A percentile compares a stretch with the other conserved stretches of the same genome.
Conservation (phyloP, 23 red algal genomes). For the Gracilariopsis chorda region DNA sequence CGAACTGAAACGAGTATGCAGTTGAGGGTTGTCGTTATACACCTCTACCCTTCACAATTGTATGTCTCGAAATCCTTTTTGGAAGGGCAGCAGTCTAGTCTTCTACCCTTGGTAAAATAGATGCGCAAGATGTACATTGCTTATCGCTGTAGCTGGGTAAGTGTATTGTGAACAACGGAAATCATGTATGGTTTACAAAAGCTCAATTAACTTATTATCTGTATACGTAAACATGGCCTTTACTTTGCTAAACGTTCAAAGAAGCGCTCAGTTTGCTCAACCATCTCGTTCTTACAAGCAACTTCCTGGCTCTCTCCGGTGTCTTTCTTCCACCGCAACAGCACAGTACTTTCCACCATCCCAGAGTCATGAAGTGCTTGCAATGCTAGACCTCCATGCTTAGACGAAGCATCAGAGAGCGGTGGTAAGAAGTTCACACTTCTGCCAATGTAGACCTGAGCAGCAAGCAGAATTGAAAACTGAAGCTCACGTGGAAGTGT, state of each 20-base stretch:
- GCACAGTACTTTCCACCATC: constrained; percentile 61
- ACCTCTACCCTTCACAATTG: too few species aligned
- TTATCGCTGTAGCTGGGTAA: too few species aligned
- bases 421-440: constrained; percentile 19
- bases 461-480: constrained; percentile 21
- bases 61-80: too few species aligned
- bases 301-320: constrained; percentile 18
- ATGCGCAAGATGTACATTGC: too few species aligned
- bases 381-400: constrained; percentile 51
- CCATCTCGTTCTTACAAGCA: constrained; percentile 76
- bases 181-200: too few species aligned
- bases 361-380: constrained; percentile 55
- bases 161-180: too few species aligned
- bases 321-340: constrained; percentile 72
- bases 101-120: too few species aligned
- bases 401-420: not conserved
- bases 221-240: too few species aligned
- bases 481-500: constrained; percentile 17
- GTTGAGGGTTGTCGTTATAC: too few species aligned
- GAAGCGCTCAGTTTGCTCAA: constrained; percentile 58
- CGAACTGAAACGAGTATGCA: too few species aligned
- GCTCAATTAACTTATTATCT: too few species aligned
- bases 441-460: constrained; percentile 24
- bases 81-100: too few species aligned
- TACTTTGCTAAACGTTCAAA: constrained; percentile 61